phyloP scores from a whole-genome alignment of 441 rosid genomes.

The Populus hybrid region DNA sequence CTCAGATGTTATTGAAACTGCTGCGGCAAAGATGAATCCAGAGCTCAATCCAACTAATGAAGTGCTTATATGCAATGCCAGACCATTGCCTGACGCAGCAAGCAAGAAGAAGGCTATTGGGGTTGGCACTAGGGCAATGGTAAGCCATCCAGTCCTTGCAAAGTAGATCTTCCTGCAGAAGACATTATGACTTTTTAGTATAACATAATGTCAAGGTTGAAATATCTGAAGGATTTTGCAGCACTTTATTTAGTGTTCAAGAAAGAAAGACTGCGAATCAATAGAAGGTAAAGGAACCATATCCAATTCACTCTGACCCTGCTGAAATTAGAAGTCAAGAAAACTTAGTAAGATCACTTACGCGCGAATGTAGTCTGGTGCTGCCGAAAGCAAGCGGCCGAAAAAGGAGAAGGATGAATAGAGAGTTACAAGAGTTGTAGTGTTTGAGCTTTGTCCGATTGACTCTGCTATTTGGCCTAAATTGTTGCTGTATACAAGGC shows the following conservation, averaged over 20 bases:
- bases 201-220: background rate
- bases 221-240: background rate
- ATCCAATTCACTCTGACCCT: background rate
- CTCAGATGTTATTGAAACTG: constrained; percentile 88
- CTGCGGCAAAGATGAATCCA: constrained; percentile 92
- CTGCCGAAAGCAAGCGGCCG: constrained; percentile 84
- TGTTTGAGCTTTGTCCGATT: constrained; percentile 50
- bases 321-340: background rate
- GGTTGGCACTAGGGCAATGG: constrained; percentile 76
- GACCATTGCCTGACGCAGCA: constrained; percentile 40
- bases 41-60: constrained; percentile 81
- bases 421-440: constrained; percentile 69
- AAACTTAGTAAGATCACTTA: constrained; percentile 28
- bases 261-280: too few species aligned
- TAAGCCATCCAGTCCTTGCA: constrained; percentile 91
- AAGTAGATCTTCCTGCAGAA: constrained; percentile 66
- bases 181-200: background rate
- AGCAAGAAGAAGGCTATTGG: constrained; percentile 79
- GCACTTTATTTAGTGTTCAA: background rate
- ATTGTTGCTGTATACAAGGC: constrained; percentile 91
- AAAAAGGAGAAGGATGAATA: constrained; percentile 94
- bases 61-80: constrained; percentile 57
- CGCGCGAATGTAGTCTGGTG: constrained; percentile 79
- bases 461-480: constrained; percentile 93
- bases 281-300: background rate